These are phyloP conservation scores for Trichoderma gracile DNA, from an alignment of 2,329 filamentous ascomycete genomes.

Conservation along the genomic window DNA sequence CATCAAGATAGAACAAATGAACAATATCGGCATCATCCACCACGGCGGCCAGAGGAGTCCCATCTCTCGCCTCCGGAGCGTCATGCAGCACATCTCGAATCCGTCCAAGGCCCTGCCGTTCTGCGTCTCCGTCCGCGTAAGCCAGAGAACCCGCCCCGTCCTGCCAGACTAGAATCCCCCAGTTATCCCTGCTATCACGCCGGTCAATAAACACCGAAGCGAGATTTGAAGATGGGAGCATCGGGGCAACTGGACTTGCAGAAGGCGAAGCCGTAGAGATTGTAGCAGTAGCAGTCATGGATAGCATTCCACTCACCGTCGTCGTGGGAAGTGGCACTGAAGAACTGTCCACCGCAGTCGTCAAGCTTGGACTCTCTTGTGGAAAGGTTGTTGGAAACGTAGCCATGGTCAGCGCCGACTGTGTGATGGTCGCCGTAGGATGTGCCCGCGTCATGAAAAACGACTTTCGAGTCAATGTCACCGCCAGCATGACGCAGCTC, in stretches of 20 bases:
- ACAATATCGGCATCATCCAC: slow-evolving; percentile 27
- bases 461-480: slow-evolving; percentile 16
- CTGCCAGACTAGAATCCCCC: slow-evolving; percentile 31
- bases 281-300: background rate
- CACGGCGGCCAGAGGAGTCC: slow-evolving; percentile 30
- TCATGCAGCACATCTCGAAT: background rate
- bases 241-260: background rate
- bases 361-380: background rate
- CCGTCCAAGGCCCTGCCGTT: background rate
- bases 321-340: background rate
- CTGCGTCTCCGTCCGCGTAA: slow-evolving; percentile 24
- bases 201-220: slow-evolving; percentile 25
- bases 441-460: slow-evolving; percentile 1
- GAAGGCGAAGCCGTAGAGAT: background rate
- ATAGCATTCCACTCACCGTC: background rate
- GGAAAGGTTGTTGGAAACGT: background rate
- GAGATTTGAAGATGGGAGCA: slow-evolving; percentile 25
- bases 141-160: slow-evolving; percentile 30
- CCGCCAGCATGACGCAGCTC: slow-evolving; percentile 2
- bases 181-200: background rate
- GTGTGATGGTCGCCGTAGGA: slow-evolving; percentile 8
- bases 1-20: slow-evolving; percentile 33
- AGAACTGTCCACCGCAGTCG: background rate
- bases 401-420: background rate
- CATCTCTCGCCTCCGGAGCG: slow-evolving; percentile 26